A percentile compares a stretch with the other conserved stretches of the same genome.
Evolutionary conservation across 768 basidiomycete species (phyloP).

Genomic region (Suillus bovinus): DNA sequence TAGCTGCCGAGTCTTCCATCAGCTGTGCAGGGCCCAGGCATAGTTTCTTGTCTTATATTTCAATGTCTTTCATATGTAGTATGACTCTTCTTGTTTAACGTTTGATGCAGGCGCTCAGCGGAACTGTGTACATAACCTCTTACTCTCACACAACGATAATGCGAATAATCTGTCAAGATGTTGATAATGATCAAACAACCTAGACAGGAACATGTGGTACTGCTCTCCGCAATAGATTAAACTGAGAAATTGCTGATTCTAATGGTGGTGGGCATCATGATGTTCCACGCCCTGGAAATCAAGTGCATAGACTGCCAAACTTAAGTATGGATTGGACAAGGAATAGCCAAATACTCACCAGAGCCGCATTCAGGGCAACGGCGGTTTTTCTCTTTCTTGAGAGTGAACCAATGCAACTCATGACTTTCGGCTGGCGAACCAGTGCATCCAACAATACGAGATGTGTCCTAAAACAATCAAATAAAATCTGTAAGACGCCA

Average conservation of each 20-base stretch:
- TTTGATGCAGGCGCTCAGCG: neutral
- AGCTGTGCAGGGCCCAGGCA: too few relatives aligned
- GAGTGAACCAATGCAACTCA: slow-evolving; percentile 83
- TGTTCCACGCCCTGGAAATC: slow-evolving; percentile 68
- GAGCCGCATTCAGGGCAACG: slow-evolving; percentile 96
- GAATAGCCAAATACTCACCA: slow-evolving; percentile 50
- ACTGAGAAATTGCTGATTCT: slow-evolving; percentile 2
- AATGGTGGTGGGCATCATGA: slow-evolving; percentile 49
- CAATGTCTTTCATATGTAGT: neutral
- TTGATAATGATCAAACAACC: neutral
- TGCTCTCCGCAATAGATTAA: neutral
- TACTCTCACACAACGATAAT: neutral
- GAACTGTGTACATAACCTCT: too few relatives aligned
- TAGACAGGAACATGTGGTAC: slow-evolving; percentile 1
- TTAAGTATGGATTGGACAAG: slow-evolving; percentile 9
- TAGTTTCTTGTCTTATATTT: neutral
- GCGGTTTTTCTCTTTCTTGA: slow-evolving; percentile 62
- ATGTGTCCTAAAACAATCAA: slow-evolving; percentile 58
- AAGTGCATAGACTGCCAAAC: slow-evolving; percentile 62
- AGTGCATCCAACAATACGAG: slow-evolving; percentile 91
- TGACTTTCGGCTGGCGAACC: slow-evolving; percentile 95
- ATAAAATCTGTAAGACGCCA: slow-evolving; percentile 3
- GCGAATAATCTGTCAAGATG: neutral
- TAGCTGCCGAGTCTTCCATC: neutral
- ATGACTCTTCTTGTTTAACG: neutral